phyloP scores from a whole-genome alignment of 257 asterid species.

The Salvia miltiorrhiza region DNA sequence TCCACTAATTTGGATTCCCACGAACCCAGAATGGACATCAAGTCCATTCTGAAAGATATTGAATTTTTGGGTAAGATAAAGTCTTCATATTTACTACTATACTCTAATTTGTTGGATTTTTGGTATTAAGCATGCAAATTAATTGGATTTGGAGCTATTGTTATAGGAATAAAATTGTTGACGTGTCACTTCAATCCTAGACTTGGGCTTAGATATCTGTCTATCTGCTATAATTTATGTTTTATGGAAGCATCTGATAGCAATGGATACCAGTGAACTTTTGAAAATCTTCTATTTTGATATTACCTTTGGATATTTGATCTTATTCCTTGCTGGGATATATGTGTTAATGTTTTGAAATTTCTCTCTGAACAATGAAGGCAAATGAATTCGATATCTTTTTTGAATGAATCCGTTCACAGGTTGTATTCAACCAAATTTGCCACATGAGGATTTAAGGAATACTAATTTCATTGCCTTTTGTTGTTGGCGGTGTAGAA shows the following conservation, averaged over 20 bases:
- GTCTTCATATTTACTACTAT: background rate
- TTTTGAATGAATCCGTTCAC: background rate
- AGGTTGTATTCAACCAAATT: background rate
- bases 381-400: background rate
- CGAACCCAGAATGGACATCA: constrained; percentile 42
- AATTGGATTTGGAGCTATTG: background rate
- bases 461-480: background rate
- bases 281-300: background rate
- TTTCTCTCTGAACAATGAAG: background rate
- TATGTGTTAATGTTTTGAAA: background rate
- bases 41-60: constrained; percentile 57
- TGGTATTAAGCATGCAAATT: constrained; percentile 7
- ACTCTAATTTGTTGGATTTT: background rate
- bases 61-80: constrained; percentile 47
- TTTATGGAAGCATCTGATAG: background rate
- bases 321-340: background rate
- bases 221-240: background rate
- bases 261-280: no score
- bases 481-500: background rate
- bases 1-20: constrained; percentile 24
- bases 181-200: no score
- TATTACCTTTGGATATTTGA: background rate
- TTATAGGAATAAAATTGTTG: background rate
- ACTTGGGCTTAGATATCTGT: no score
- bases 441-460: background rate